These are phyloP conservation scores for Aphanomyces cochlioides DNA, from an alignment of 352 stramenopile genomes.

Conservation along the genomic window DNA sequence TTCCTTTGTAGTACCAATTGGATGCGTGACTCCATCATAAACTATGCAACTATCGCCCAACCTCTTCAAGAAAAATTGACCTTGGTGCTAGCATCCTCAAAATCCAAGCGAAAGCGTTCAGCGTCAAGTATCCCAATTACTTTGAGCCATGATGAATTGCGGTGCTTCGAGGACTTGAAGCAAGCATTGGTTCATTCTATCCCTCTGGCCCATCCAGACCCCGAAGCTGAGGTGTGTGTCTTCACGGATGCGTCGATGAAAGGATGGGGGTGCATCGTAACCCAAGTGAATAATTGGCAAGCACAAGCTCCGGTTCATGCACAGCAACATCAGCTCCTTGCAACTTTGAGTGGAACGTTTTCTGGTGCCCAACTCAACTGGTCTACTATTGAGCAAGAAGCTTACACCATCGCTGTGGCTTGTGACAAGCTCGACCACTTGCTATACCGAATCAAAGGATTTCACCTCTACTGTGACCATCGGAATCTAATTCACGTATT, in stretches of 20 bases:
- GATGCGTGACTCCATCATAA: conserved; percentile 1
- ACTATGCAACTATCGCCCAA: background rate
- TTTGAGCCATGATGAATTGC: background rate
- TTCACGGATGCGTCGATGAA: conserved; percentile 24
- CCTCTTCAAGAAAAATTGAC: background rate
- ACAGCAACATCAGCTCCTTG: conserved; percentile 14
- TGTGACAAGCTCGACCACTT: background rate
- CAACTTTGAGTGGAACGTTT: conserved; percentile 20
- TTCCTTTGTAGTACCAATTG: conserved; percentile 15
- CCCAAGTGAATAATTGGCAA: conserved; percentile 11
- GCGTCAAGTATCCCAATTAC: background rate
- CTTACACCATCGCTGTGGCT: conserved; percentile 16
- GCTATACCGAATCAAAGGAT: conserved; percentile 1
- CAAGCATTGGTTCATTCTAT: background rate
- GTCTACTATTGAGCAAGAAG: conserved; percentile 31
- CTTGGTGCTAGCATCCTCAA: background rate
- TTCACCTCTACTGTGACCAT: conserved; percentile 32
- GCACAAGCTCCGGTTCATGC: background rate
- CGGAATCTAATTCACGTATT: conserved; percentile 34
- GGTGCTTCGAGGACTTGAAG: background rate
- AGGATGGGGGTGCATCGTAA: conserved; percentile 26
- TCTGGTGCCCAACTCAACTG: conserved; percentile 13
- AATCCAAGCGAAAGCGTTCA: background rate
- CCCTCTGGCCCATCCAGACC: background rate
- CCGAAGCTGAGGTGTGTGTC: conserved; percentile 15